Evolutionary conservation across 1,284 basidiomycete genomes (phyloP), one percentile per base, ranked within the genome.

Genomic region (Sporisorium graminicola): DNA sequence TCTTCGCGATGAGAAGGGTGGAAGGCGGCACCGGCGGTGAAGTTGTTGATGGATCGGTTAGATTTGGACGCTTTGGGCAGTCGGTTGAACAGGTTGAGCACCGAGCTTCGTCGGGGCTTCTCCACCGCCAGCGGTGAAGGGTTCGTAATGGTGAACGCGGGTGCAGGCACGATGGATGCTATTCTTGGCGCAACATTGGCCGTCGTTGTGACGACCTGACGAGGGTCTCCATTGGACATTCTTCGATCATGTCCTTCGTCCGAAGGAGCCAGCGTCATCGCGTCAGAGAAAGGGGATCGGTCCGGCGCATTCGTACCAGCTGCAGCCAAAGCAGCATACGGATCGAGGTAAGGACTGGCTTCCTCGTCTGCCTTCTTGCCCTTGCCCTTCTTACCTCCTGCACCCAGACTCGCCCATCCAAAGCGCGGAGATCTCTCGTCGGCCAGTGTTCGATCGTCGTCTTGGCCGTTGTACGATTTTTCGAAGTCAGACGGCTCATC

Each of bases 371-470:
- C 53, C 24, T 67, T 66, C 47, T 62, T 71, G 31, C 33, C 42
- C 37, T 74, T 74, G 47, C 46, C 50, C 35, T 74, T 65, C 55
- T 74, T 65, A 35, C 58, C 51, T 10, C 10, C 60, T 12, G 69
- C 50, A 2, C 56, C 61, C 13, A 65, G 52, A 26, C 43, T 56
- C 3, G 55, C 65, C 71, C 71, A 74, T 24, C 71, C 71, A 27
- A 69, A 74, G 24, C 65, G 53, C 24, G 65, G 65, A 1, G 71
- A 74, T 29, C 65, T 27, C 40, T 74, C 72, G 42, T 77, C 78
- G 18, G 59, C 65, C 27, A 81, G 49, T 3, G 80, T 80, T 42
- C 74, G 52, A 26, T 78, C 80, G 35, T 82, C 81, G 20, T 74
- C 77, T 14, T 43, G 29, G 14, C 37, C 42, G 37, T 53, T 46